phyloP scores from a whole-genome alignment of 257 asterid genomes.

The Solanum dulcamara region DNA sequence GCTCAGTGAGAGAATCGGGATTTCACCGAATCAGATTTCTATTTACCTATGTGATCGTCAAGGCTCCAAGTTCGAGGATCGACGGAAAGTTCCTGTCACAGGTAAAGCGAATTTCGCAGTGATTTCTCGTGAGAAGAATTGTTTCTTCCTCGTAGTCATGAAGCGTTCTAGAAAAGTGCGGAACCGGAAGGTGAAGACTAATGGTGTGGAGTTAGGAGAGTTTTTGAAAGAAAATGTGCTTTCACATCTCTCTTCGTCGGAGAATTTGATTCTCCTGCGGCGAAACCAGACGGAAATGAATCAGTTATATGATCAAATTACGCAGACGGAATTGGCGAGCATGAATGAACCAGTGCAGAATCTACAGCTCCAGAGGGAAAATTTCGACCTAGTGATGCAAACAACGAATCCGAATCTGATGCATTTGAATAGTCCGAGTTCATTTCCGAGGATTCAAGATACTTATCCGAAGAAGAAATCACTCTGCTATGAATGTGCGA shows the following conservation, averaged over 20 bases:
- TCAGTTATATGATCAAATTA: slow-evolving; percentile 27
- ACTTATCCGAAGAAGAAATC: slow-evolving; percentile 2
- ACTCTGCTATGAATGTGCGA: slow-evolving; percentile 39
- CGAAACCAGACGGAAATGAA: slow-evolving; percentile 19
- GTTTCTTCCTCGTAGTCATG: slow-evolving; percentile 56
- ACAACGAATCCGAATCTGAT: slow-evolving; percentile 5
- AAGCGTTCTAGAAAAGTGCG: slow-evolving; percentile 59
- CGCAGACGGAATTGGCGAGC: slow-evolving; percentile 2
- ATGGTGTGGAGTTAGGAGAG: slow-evolving; percentile 19
- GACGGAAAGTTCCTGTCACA: slow-evolving; percentile 52
- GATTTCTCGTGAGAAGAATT: slow-evolving; percentile 42
- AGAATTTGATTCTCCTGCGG: slow-evolving; percentile 17
- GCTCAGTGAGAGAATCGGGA: slow-evolving; percentile 69
- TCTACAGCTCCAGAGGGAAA: slow-evolving; percentile 20
- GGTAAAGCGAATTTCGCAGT: slow-evolving; percentile 48
- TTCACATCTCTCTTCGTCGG: background rate
- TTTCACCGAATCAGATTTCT: slow-evolving; percentile 79
- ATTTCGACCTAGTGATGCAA: slow-evolving; percentile 25
- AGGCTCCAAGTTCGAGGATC: slow-evolving; percentile 26
- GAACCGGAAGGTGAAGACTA: slow-evolving; percentile 34
- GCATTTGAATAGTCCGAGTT: background rate
- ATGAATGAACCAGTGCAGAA: slow-evolving; percentile 8
- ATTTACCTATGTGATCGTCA: slow-evolving; percentile 47
- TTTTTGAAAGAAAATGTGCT: slow-evolving; percentile 33
- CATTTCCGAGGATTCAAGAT: slow-evolving; percentile 17